These are phyloP conservation scores for Russula compacta DNA, from an alignment of 768 basidiomycete genomes.

Conservation along the genomic window DNA sequence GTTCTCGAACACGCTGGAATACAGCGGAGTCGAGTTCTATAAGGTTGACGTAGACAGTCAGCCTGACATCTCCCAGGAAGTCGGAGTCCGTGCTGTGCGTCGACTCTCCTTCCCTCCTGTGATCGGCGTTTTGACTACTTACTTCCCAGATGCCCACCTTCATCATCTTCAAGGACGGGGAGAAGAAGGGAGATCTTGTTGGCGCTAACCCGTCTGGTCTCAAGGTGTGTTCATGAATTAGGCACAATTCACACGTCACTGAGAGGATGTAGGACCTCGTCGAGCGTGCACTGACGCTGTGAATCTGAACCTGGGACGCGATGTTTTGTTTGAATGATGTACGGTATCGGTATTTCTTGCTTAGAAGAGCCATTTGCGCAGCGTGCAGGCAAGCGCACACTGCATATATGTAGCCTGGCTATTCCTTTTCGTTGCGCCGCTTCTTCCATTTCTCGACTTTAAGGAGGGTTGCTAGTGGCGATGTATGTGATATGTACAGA, in stretches of 20 bases:
- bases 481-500: too few species aligned
- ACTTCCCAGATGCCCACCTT: constrained; percentile 37
- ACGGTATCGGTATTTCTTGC: background rate
- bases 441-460: too few species aligned
- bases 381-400: too few species aligned
- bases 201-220: constrained; percentile 40
- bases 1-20: constrained; percentile 28
- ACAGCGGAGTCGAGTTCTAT: constrained; percentile 45
- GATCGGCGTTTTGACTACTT: background rate
- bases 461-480: too few species aligned
- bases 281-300: background rate
- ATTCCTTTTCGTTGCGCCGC: too few species aligned
- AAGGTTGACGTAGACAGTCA: constrained; percentile 67
- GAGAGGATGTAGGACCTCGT: background rate
- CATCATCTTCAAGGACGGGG: constrained; percentile 29
- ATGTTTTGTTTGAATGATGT: background rate
- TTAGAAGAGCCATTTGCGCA: too few species aligned
- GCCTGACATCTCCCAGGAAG: constrained; percentile 44
- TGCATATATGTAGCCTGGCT: too few species aligned
- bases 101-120: background rate
- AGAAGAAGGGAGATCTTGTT: constrained; percentile 32
- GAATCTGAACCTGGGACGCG: background rate
- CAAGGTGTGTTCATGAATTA: constrained; percentile 27
- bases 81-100: constrained; percentile 54
- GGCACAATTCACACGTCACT: background rate